Conservation (phyloP, 768 basidiomycete species). For the Trichaptum fuscoviolaceum region DNA sequence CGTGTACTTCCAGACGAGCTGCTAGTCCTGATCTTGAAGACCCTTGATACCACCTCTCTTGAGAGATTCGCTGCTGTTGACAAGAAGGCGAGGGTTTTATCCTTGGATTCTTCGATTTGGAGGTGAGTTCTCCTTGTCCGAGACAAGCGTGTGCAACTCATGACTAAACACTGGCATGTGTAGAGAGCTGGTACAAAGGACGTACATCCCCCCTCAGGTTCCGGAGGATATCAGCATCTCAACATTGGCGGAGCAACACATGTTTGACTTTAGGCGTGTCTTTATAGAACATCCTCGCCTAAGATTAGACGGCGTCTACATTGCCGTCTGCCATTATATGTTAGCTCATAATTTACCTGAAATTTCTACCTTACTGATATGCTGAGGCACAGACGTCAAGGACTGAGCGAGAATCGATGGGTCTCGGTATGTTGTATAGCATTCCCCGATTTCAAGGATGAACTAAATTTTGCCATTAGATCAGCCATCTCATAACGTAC, state of each 20-base stretch:
- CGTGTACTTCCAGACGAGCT: slow-evolving; percentile 71
- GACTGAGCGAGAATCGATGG: slow-evolving; percentile 82
- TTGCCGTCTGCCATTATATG: slow-evolving; percentile 88
- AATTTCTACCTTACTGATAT: neutral
- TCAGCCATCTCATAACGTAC: slow-evolving; percentile 85
- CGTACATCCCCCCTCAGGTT: slow-evolving; percentile 77
- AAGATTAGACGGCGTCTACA: slow-evolving; percentile 85
- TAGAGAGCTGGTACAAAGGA: slow-evolving; percentile 58
- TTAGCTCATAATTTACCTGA: slow-evolving; percentile 30
- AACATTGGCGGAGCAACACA: slow-evolving; percentile 45
- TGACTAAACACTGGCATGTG: slow-evolving; percentile 12
- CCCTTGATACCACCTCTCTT: slow-evolving; percentile 59
- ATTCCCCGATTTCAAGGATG: slow-evolving; percentile 8
- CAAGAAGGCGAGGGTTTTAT: slow-evolving; percentile 69
- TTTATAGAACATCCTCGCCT: slow-evolving; percentile 83
- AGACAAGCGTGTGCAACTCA: neutral
- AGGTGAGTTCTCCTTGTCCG: slow-evolving; percentile 39
- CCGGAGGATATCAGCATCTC: slow-evolving; percentile 43
- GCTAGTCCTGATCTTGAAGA: slow-evolving; percentile 57
- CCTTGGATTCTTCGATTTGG: slow-evolving; percentile 70
- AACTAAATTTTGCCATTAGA: slow-evolving; percentile 32
- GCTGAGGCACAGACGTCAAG: slow-evolving; percentile 48
- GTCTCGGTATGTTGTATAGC: slow-evolving; percentile 55
- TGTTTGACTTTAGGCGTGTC: slow-evolving; percentile 64
- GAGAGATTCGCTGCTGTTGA: slow-evolving; percentile 75